A percentile compares a stretch with the other conserved stretches of the same genome.
Evolutionary conservation across 768 basidiomycete genomes (phyloP).

Genomic region (Agrocybe chaxingu): DNA sequence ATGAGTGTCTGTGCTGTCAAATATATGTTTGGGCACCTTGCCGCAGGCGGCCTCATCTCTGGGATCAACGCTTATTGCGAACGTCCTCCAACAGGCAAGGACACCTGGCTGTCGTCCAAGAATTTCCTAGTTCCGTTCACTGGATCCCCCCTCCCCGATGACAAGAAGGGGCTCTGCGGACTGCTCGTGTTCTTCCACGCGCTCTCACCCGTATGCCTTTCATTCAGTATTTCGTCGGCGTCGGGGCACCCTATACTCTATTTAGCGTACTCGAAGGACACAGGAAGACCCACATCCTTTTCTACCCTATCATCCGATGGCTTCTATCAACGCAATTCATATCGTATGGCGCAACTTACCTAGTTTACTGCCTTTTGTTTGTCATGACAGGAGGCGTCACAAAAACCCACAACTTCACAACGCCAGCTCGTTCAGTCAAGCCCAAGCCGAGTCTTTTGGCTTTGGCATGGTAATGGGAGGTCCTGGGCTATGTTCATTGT

Average conservation of each 20-base stretch:
- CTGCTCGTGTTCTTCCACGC: conserved; percentile 45
- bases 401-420: conserved; percentile 9
- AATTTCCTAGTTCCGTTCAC: background rate
- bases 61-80: too few species aligned
- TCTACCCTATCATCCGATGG: conserved; percentile 31
- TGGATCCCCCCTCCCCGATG: conserved; percentile 22
- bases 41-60: too few species aligned
- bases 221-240: conserved; percentile 30
- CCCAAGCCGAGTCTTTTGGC: conserved; percentile 42
- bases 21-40: too few species aligned
- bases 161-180: conserved; percentile 26
- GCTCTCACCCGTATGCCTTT: conserved; percentile 19
- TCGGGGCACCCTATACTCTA: conserved; percentile 25
- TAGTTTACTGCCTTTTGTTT: conserved; percentile 42
- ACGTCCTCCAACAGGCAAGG: too few species aligned
- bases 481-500: conserved; percentile 37
- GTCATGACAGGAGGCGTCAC: conserved; percentile 27
- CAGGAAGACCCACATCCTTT: conserved; percentile 30
- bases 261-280: conserved; percentile 39
- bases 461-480: conserved; percentile 41
- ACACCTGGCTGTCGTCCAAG: too few species aligned
- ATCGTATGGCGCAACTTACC: conserved; percentile 36
- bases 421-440: conserved; percentile 20
- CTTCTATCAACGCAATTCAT: conserved; percentile 34
- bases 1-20: too few species aligned